Percentiles rank a stretch among this genome's conserved stretches.
Conservation (phyloP, 2,329 filamentous ascomycete genomes). For the Monosporascus sp. region DNA sequence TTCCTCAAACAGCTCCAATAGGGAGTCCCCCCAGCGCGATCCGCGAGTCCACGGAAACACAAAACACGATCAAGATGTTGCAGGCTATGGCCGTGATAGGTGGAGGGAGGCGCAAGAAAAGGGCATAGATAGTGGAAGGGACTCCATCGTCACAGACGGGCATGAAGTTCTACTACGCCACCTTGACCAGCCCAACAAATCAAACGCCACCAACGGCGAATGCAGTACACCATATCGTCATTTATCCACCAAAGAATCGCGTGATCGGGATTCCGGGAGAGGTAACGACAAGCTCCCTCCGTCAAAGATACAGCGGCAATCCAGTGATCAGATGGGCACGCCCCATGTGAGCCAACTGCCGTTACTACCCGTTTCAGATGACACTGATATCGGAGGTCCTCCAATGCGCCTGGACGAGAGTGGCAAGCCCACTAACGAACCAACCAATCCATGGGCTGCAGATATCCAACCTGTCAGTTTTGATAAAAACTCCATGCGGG, state of each 20-base stretch:
- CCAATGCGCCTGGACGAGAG: slow-evolving; percentile 50
- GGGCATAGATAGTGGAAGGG: slow-evolving; percentile 59
- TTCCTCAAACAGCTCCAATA: slow-evolving; percentile 29
- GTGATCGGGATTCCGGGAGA: slow-evolving; percentile 26
- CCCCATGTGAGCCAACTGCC: slow-evolving; percentile 65
- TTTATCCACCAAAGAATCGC: slow-evolving; percentile 24
- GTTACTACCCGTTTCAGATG: slow-evolving; percentile 63
- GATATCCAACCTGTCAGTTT: slow-evolving; percentile 71
- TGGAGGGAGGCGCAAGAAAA: slow-evolving; percentile 61
- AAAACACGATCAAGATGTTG: slow-evolving; percentile 68
- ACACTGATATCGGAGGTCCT: slow-evolving; percentile 77
- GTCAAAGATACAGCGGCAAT: slow-evolving; percentile 50
- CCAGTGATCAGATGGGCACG: slow-evolving; percentile 63
- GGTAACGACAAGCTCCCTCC: slow-evolving; percentile 52
- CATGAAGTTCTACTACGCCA: slow-evolving; percentile 65
- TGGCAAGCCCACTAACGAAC: slow-evolving; percentile 39
- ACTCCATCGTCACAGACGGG: slow-evolving; percentile 62
- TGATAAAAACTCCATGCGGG: slow-evolving; percentile 88
- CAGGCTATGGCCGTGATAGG: slow-evolving; percentile 70
- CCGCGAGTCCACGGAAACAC: slow-evolving; percentile 53
- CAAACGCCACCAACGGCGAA: slow-evolving; percentile 3
- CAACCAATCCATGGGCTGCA: slow-evolving; percentile 49
- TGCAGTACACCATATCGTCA: slow-evolving; percentile 1
- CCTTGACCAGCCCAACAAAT: slow-evolving; percentile 1
- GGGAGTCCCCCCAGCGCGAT: slow-evolving; percentile 32